Percentiles rank a stretch among this genome's conserved stretches.
These are phyloP conservation scores for Ajuga reptans DNA, from an alignment of 305 asterid genomes.

Conservation along the genomic window DNA sequence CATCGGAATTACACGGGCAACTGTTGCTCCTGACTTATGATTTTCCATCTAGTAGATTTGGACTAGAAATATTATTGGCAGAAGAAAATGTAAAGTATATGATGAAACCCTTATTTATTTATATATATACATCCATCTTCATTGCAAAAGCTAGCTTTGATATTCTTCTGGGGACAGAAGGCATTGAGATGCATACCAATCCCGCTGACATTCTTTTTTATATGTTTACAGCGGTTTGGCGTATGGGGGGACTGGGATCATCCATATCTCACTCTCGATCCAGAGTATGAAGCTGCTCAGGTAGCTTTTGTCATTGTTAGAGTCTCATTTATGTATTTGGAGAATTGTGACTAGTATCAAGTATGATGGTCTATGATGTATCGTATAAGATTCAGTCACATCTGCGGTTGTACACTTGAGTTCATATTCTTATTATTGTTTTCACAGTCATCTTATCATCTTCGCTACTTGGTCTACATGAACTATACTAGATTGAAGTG, in stretches of 20 bases:
- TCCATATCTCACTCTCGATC: slow-evolving; percentile 95
- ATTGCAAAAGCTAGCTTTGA: background rate
- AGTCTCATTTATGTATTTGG: background rate
- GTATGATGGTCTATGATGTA: background rate
- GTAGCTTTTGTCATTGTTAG: slow-evolving; percentile 29
- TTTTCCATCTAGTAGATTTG: background rate
- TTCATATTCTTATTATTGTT: slow-evolving; percentile 13
- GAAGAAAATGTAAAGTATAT: background rate
- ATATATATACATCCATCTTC: background rate
- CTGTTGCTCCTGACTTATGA: slow-evolving; percentile 3
- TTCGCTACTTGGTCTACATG: slow-evolving; percentile 17
- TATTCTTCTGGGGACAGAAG: background rate
- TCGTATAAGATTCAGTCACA: slow-evolving; percentile 9
- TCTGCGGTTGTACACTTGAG: background rate
- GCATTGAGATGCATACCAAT: background rate
- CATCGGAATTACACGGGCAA: slow-evolving; percentile 11
- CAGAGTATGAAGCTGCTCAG: slow-evolving; percentile 99
- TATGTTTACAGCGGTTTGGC: slow-evolving; percentile 62
- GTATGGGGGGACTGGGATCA: slow-evolving; percentile 97
- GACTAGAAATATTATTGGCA: background rate
- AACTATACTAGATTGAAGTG: slow-evolving; percentile 69
- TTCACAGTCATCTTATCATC: slow-evolving; percentile 19
- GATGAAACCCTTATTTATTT: background rate
- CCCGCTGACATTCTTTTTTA: slow-evolving; percentile 10
- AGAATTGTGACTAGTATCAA: slow-evolving; percentile 6